These are phyloP conservation scores for Colletotrichum tropicicola DNA, from an alignment of 2,329 filamentous ascomycete species.

Conservation along the genomic window DNA sequence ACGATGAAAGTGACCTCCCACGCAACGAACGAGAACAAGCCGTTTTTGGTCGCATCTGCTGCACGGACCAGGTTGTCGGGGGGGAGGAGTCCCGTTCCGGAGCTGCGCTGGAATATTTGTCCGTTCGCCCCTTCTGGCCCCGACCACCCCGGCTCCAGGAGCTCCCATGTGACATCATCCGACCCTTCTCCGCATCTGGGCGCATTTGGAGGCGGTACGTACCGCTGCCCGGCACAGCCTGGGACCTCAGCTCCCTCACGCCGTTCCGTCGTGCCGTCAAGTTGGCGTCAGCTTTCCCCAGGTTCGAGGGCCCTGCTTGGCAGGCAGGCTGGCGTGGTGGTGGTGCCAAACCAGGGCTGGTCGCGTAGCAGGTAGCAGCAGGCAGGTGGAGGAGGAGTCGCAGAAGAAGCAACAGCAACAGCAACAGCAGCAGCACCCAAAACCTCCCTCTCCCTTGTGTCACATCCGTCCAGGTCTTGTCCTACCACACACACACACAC, in stretches of 20 bases:
- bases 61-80: not conserved
- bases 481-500: constrained; percentile 18
- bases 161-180: constrained; percentile 28
- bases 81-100: not conserved
- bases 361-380: constrained; percentile 10
- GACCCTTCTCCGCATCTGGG: constrained; percentile 30
- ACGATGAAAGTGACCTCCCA: not conserved
- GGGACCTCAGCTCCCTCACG: constrained; percentile 12
- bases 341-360: constrained; percentile 20
- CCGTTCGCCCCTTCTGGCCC: not conserved
- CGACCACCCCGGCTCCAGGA: not conserved
- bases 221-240: constrained; percentile 2
- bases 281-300: constrained; percentile 29
- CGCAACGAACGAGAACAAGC: not conserved
- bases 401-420: not conserved
- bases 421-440: constrained; percentile 1
- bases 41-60: not conserved
- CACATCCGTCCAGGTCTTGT: constrained; percentile 19
- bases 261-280: not conserved
- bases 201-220: constrained; percentile 26
- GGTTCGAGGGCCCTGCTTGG: constrained; percentile 17
- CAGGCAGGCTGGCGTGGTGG: constrained; percentile 12
- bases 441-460: constrained; percentile 20
- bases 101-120: constrained; percentile 4
- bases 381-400: not conserved